A percentile compares a stretch with the other conserved stretches of the same genome.
Evolutionary conservation across 352 stramenopile species (phyloP).

Genomic region (Pythium angustatum): DNA sequence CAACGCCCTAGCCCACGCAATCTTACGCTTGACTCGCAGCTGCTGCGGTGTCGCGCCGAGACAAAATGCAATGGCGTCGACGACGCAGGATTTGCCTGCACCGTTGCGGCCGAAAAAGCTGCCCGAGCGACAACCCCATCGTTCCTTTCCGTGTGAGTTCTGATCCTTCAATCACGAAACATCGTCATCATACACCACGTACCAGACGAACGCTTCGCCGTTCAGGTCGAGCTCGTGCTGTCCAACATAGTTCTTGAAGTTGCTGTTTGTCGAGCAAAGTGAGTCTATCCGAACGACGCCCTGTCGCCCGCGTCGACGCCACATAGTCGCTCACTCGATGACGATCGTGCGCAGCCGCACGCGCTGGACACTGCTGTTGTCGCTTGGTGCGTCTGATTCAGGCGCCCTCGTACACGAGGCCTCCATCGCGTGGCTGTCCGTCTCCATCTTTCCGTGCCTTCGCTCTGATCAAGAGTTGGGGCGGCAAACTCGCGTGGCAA

Average conservation of each 20-base stretch:
- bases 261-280: conserved; percentile 18
- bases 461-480: conserved; percentile 1
- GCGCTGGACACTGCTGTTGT: neutral
- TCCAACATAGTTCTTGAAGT: conserved; percentile 38
- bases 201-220: conserved; percentile 27
- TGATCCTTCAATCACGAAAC: neutral
- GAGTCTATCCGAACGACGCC: conserved; percentile 11
- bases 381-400: neutral
- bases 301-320: neutral
- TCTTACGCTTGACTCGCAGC: conserved; percentile 30
- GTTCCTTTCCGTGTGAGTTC: neutral
- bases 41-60: conserved; percentile 26
- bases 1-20: neutral
- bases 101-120: conserved; percentile 35
- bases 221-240: conserved; percentile 26
- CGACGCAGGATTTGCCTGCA: conserved; percentile 31
- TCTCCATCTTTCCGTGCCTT: conserved; percentile 11
- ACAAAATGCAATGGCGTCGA: conserved; percentile 34
- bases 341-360: conserved; percentile 26
- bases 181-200: neutral
- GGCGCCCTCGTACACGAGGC: neutral
- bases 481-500: conserved; percentile 8
- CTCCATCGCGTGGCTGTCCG: neutral
- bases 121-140: neutral
- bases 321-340: conserved; percentile 29